phyloP scores from a whole-genome alignment of 169 alveolate genomes.

The Theileria equi region DNA sequence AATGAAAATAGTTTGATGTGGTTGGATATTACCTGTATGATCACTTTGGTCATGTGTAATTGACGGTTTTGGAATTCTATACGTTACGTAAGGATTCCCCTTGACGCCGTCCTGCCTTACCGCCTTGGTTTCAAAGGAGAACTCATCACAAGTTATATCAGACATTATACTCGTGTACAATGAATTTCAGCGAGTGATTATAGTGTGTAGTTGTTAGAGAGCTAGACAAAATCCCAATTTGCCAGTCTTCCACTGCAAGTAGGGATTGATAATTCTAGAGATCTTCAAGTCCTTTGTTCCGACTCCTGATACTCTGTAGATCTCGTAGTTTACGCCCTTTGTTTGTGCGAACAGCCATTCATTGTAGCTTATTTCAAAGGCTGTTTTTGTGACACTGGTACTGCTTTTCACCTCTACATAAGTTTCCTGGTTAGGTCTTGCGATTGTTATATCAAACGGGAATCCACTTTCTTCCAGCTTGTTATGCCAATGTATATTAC shows the following conservation, averaged over 20 bases:
- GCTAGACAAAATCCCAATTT: constrained; percentile 22
- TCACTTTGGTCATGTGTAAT: not conserved
- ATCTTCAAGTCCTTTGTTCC: constrained; percentile 3
- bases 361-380: constrained; percentile 26
- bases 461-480: constrained; percentile 28
- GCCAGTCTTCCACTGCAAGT: constrained; percentile 25
- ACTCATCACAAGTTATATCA: not conserved
- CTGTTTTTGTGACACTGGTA: not conserved
- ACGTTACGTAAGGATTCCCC: constrained; percentile 21
- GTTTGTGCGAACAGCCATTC: constrained; percentile 55
- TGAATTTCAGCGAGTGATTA: not conserved
- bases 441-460: constrained; percentile 23
- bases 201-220: constrained; percentile 6
- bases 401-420: constrained; percentile 50
- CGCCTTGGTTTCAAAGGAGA: constrained; percentile 6
- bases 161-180: constrained; percentile 5
- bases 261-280: constrained; percentile 23
- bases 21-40: no score
- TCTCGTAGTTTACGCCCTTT: constrained; percentile 20
- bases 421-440: constrained; percentile 1
- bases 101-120: not conserved
- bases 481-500: constrained; percentile 22
- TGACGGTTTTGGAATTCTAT: constrained; percentile 9
- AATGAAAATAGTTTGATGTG: no score
- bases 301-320: constrained; percentile 37